Conservation (phyloP, 169 alveolate genomes). For the Plasmodium knowlesi region DNA sequence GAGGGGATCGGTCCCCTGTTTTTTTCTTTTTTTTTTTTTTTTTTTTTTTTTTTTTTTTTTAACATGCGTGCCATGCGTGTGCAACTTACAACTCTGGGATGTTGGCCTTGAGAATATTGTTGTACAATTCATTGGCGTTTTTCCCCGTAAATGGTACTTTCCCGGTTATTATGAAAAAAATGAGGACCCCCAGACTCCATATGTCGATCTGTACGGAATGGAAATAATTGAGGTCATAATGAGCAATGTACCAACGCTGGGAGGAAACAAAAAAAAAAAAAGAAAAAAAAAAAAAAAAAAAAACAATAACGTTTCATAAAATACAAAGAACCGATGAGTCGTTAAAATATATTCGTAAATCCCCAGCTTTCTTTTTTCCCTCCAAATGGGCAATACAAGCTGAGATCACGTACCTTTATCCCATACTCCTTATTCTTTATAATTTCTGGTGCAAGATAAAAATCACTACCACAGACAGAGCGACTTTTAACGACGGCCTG, state of each 20-base stretch:
- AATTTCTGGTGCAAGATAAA: slow-evolving; percentile 90
- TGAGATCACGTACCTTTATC: slow-evolving; percentile 21
- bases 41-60: too few species aligned
- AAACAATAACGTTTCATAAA: neutral
- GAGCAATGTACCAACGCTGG: neutral
- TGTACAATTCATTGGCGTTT: slow-evolving; percentile 67
- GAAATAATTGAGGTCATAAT: neutral
- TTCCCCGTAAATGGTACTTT: slow-evolving; percentile 78
- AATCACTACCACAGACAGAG: slow-evolving; percentile 89
- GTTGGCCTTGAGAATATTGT: slow-evolving; percentile 59
- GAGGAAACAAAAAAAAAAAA: neutral
- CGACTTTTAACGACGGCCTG: slow-evolving; percentile 83
- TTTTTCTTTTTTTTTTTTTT: too few species aligned
- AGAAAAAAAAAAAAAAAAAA: neutral
- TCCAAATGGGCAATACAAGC: neutral
- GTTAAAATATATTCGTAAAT: neutral
- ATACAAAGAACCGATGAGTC: neutral
- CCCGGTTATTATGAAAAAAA: slow-evolving; percentile 80
- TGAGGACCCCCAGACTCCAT: slow-evolving; percentile 81
- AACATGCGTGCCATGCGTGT: neutral
- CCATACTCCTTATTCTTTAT: slow-evolving; percentile 87
- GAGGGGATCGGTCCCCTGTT: neutral
- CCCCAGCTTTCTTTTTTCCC: neutral
- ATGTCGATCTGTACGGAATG: slow-evolving; percentile 64
- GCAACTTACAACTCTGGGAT: slow-evolving; percentile 52